Conservation (phyloP, 305 asterid genomes). For the Striga hermonthica region DNA sequence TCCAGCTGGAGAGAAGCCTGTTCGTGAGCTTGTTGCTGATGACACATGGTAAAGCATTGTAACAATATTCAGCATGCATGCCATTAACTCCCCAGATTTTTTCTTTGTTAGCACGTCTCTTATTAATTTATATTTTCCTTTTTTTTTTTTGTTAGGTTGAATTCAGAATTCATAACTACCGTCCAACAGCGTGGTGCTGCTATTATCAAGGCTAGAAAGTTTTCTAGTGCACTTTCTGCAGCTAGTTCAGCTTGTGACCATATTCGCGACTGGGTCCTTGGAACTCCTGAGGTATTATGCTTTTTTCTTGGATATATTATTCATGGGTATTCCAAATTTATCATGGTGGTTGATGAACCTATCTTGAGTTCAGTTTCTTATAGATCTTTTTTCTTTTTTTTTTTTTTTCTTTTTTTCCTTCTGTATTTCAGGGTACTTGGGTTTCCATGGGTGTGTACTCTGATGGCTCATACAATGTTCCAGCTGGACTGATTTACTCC, state of each 20-base stretch:
- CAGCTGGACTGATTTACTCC: conserved; percentile 68
- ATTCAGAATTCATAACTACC: conserved; percentile 67
- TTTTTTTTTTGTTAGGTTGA: conserved; percentile 64
- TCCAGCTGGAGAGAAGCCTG: conserved; percentile 71
- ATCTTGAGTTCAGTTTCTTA: conserved; percentile 94
- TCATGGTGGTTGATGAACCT: conserved; percentile 76
- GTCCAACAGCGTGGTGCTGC: conserved; percentile 99
- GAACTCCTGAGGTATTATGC: conserved; percentile 83
- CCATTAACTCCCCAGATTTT: neutral
- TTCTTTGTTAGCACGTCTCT: neutral
- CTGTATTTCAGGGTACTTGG: conserved; percentile 93
- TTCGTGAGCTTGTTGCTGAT: conserved; percentile 65
- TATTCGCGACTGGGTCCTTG: conserved; percentile 92
- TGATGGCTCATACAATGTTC: conserved; percentile 89
- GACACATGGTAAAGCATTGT: conserved; percentile 59
- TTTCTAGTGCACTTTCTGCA: conserved; percentile 96
- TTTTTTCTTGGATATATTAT: too few relatives aligned
- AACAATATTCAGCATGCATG: neutral
- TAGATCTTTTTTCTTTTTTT: conserved; percentile 93
- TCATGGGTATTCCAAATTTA: too few relatives aligned
- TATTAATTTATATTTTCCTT: too few relatives aligned
- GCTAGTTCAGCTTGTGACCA: conserved; percentile 98
- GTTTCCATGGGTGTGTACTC: conserved; percentile 95
- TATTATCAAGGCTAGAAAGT: conserved; percentile 88
- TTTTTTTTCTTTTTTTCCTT: conserved; percentile 86